Evolutionary conservation across 768 basidiomycete genomes (phyloP).

Genomic region (Cyclocybe cylindracea): DNA sequence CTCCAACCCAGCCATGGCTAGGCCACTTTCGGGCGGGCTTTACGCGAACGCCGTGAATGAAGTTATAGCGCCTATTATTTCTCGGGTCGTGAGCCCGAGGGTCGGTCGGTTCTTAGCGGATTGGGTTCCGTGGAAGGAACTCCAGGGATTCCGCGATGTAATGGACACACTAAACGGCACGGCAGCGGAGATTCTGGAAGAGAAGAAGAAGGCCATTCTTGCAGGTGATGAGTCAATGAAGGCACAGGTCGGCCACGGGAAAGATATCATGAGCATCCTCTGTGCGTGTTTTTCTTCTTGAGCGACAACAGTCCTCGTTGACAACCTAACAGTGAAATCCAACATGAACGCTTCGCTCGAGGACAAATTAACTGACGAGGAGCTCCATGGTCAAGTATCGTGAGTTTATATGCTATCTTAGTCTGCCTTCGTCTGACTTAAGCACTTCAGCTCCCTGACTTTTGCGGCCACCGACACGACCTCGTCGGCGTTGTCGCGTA

Average conservation of each 20-base stretch:
- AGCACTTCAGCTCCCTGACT: conserved; percentile 21
- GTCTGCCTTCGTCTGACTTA: neutral
- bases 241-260: conserved; percentile 37
- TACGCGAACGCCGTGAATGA: no score
- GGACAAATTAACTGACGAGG: conserved; percentile 33
- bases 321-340: conserved; percentile 27
- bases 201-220: conserved; percentile 35
- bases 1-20: conserved; percentile 11
- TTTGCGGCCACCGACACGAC: conserved; percentile 48
- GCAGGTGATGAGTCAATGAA: conserved; percentile 34
- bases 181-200: conserved; percentile 35
- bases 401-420: conserved; percentile 1
- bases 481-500: conserved; percentile 36
- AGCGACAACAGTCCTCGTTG: neutral
- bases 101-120: conserved; percentile 37
- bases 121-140: conserved; percentile 26
- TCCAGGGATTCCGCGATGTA: conserved; percentile 32
- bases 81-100: conserved; percentile 24
- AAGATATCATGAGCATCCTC: conserved; percentile 49
- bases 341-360: conserved; percentile 32
- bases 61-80: conserved; percentile 15
- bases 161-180: conserved; percentile 34
- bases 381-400: conserved; percentile 34
- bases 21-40: conserved; percentile 4
- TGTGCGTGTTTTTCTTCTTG: conserved; percentile 13